Evolutionary conservation across 495 filamentous ascomycete species (phyloP), one percentile per base, ranked within the genome.

Genomic region (Amniculicola lignicola): DNA sequence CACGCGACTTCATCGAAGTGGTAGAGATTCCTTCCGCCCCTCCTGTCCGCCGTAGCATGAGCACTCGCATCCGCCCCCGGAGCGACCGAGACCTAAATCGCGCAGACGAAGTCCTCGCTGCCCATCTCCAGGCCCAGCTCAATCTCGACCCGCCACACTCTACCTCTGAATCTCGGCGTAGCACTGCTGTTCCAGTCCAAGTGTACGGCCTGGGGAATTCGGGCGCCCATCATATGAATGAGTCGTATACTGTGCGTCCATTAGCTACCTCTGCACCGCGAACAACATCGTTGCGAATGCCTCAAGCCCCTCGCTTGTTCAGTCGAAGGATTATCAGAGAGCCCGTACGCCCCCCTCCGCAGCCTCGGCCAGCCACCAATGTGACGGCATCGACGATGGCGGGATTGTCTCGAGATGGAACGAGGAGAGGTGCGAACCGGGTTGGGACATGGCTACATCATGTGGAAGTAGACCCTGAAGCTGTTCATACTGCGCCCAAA

Each of bases 21-120:
- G 58, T 42, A 35, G 59, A 62, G 19, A 50, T 67, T 14, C 55
- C 54, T 22, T 12, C n/a, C 9, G 51, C 51, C 12, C 58, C 58
- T 45, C 46, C 38, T 15, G 45, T 31, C 2, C 35, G 46, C 0
- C 59, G 53, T 18, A 53, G 54, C 6, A 4, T 29, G 18, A 54
- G 48, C 54, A 62, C 58, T 2, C 58, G 51, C 19, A 37, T 51
- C 33, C 59, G 53, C 2, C 43, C 40, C 16, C 48, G 48, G 1
- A 16, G 11, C 31, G 53, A 62, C 33, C 59, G 36, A 67, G 58
- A 61, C 1, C 24, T 47, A 9, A 28, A 55, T 10, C 58, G 51
- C 21, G 67, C 68, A 6, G 83, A 87, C 62, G 81, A 80, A 49
- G 77, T 76, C 19, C 59, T 82, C 6, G 79, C 82, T 21, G 71